phyloP scores from a whole-genome alignment of 1,284 basidiomycete genomes.

The Fomitopsis schrenkii region DNA sequence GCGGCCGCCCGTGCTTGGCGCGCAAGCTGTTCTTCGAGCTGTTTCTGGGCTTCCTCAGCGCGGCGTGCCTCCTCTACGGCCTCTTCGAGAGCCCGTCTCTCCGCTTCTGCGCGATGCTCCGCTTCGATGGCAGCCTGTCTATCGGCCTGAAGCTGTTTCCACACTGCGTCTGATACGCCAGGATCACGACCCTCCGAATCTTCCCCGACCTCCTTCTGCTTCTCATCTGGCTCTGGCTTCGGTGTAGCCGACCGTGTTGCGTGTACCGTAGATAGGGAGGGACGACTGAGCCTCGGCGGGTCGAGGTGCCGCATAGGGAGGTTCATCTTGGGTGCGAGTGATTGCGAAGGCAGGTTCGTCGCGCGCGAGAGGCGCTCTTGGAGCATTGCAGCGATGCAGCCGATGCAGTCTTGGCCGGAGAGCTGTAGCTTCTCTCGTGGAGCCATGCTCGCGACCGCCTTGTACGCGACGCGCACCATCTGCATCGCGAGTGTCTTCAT shows the following conservation, averaged over 20 bases:
- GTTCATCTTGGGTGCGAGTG: neutral
- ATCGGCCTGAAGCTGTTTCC: constrained; percentile 11
- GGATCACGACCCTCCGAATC: constrained; percentile 6
- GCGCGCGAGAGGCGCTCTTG: neutral
- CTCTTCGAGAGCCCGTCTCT: constrained; percentile 14
- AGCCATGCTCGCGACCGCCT: neutral
- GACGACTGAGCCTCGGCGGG: neutral
- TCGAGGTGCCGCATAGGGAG: neutral
- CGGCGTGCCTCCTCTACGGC: constrained; percentile 13
- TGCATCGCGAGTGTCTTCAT: constrained; percentile 43
- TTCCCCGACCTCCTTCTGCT: neutral
- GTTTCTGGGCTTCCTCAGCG: neutral
- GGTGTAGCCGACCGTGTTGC: neutral
- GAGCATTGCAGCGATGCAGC: neutral
- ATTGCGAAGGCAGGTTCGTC: neutral
- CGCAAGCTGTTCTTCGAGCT: neutral
- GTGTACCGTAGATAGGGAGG: neutral
- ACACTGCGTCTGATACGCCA: constrained; percentile 18
- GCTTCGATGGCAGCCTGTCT: constrained; percentile 15
- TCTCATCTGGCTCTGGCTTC: neutral
- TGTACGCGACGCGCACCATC: constrained; percentile 34
- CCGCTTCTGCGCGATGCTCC: constrained; percentile 16
- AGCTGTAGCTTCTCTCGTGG: neutral
- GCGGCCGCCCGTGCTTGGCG: constrained; percentile 9
- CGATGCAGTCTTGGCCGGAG: neutral